A percentile compares a stretch with the other conserved stretches of the same genome.
Conservation (phyloP, 192 early-diverging fungal species). For the Podila horticola region DNA sequence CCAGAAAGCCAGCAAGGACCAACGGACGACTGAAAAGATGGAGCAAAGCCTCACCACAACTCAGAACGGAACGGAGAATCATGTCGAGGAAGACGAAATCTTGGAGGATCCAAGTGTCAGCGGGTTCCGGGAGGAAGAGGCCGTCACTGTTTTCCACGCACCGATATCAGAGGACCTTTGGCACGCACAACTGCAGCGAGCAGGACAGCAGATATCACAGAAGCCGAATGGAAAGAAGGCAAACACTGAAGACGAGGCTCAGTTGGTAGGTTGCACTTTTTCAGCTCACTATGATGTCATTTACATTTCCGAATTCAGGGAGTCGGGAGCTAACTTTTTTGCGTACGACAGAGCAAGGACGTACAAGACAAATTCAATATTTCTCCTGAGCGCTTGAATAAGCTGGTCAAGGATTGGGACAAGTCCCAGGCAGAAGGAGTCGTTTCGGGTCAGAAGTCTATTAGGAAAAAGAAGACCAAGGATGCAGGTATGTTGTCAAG, state of each 20-base stretch:
- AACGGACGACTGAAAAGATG: background rate
- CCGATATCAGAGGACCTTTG: slow-evolving; percentile 34
- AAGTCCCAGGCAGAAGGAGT: slow-evolving; percentile 27
- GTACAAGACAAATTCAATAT: slow-evolving; percentile 66
- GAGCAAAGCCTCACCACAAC: slow-evolving; percentile 1
- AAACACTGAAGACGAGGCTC: slow-evolving; percentile 26
- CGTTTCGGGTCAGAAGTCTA: slow-evolving; percentile 27
- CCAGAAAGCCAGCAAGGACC: background rate
- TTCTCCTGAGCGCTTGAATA: slow-evolving; percentile 58
- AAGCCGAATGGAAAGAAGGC: slow-evolving; percentile 22
- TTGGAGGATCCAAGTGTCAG: slow-evolving; percentile 12
- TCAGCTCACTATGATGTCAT: background rate
- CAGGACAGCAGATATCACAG: slow-evolving; percentile 22
- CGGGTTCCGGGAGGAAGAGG: slow-evolving; percentile 37
- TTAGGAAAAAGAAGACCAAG: slow-evolving; percentile 18
- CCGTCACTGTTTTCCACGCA: slow-evolving; percentile 38
- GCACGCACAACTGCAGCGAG: slow-evolving; percentile 37
- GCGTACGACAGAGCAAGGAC: slow-evolving; percentile 54
- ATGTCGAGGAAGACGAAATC: background rate
- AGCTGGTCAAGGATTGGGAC: slow-evolving; percentile 59
- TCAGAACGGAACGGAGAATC: background rate
- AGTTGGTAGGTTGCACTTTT: slow-evolving; percentile 20
- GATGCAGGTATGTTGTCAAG: slow-evolving; percentile 15
- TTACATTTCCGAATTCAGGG: background rate
- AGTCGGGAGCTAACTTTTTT: background rate